Base-by-base conservation (phyloP, 805 yeast genomes). In the Sporopachydermia quercuum region DNA sequence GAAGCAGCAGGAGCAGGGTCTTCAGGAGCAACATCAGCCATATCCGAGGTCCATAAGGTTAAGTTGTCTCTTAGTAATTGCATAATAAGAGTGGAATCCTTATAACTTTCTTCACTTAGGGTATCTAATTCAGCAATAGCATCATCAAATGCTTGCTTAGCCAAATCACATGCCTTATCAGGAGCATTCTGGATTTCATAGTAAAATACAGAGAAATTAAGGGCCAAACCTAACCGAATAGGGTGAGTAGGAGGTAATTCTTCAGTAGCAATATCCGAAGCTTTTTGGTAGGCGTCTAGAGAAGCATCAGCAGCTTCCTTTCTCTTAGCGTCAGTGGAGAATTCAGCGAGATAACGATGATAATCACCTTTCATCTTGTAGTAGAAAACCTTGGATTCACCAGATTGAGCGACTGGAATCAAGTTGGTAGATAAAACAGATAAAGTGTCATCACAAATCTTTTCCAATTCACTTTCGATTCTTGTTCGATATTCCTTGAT, bases 311-410 rank as follows among this genome's bases (percentile, higher is more conserved):
- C 91, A 48, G 95, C 93, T 49, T 73, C 85, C 61, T 86, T 84
- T 62, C 96, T 83, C 66, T 79, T 81, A 52, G 86, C 96, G 49
- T 83, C 76, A 54, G 77, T 72, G 47, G 96, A 89, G 58, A 89
- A 91, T 70, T 89, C 98, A 47, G 96, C 96, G 67, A 89, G 74
- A 66, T 89, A 89, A 72, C 98, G 94, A 72, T 87, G 94, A 73
- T 89, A 89, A 65, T 89, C 98, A 73, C 97, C 98, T 71, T 89
- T 89, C 97, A 89, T 89, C 76, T 89, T 89, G 71, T 84, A 86
- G 74, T 89, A 89, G 66, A 89, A 89, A 42, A 89, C 97, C 73
- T 89, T 86, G 39, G 96, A 86, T 68, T 91, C 98, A 56, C 96
- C 96, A 49, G 94, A 76, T 60, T 80, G 84, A 47, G 97, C 96